A percentile compares a stretch with the other conserved stretches of the same genome.
Conservation (phyloP, 1,139 yeast genomes). For the Tardiomyces depauwii region DNA sequence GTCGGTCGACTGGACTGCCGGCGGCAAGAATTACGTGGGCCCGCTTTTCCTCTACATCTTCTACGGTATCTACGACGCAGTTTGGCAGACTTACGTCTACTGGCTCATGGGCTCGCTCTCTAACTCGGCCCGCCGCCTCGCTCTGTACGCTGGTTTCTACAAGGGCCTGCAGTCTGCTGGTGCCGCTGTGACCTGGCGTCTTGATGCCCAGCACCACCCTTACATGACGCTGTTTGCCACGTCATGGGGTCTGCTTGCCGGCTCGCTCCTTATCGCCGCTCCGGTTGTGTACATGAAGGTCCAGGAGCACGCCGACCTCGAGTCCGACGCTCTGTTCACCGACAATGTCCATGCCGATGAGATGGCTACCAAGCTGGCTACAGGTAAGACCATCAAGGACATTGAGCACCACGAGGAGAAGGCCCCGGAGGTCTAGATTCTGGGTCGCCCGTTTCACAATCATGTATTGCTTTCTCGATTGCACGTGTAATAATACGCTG, state of each 20-base stretch:
- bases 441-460: no score
- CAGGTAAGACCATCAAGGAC: background rate
- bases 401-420: background rate
- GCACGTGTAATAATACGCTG: no score
- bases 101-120: conserved; percentile 51
- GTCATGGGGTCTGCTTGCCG: conserved; percentile 43
- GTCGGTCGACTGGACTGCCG: conserved; percentile 34
- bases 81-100: conserved; percentile 45
- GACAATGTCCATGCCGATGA: background rate
- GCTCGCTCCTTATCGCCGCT: conserved; percentile 34
- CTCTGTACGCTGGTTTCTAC: conserved; percentile 51
- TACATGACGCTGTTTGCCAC: conserved; percentile 40
- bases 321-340: conserved; percentile 22
- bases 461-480: no score
- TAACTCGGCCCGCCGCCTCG: conserved; percentile 44
- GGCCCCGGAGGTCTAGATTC: no score
- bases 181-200: conserved; percentile 50
- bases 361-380: background rate
- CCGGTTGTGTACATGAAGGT: conserved; percentile 33
- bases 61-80: conserved; percentile 48
- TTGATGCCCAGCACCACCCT: conserved; percentile 35
- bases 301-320: conserved; percentile 35
- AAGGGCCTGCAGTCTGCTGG: conserved; percentile 57
- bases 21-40: conserved; percentile 34
- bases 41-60: conserved; percentile 52